These are phyloP conservation scores for Fusarium redolens DNA, from an alignment of 2,329 filamentous ascomycete genomes.

Conservation along the genomic window DNA sequence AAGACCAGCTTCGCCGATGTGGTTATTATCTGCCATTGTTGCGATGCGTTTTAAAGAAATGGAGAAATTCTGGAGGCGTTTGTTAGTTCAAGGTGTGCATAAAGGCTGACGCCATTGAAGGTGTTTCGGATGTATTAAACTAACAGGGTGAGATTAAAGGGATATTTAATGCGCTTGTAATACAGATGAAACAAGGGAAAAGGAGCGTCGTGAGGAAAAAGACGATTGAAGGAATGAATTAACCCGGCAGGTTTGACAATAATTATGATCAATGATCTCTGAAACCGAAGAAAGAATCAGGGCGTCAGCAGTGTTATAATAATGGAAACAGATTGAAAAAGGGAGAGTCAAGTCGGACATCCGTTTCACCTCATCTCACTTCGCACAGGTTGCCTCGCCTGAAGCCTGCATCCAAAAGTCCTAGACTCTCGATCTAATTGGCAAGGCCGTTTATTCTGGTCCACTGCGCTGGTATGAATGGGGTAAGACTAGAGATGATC, in stretches of 20 bases:
- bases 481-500: constrained; percentile 22
- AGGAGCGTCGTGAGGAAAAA: neutral
- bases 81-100: neutral
- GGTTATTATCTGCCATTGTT: constrained; percentile 37
- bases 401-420: constrained; percentile 19
- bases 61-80: constrained; percentile 5
- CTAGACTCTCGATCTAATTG: constrained; percentile 12
- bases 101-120: neutral
- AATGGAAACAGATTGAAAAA: constrained; percentile 15
- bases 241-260: neutral
- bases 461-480: constrained; percentile 31
- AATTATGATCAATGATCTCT: neutral
- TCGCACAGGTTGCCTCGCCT: constrained; percentile 34
- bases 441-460: neutral
- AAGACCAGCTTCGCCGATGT: constrained; percentile 38
- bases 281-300: neutral
- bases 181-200: neutral
- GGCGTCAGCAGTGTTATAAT: constrained; percentile 21
- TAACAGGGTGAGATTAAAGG: constrained; percentile 19
- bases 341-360: neutral
- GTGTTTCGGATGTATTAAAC: neutral
- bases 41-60: neutral
- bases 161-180: neutral
- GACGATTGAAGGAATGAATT: constrained; percentile 19
- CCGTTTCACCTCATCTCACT: constrained; percentile 18